phyloP scores from a whole-genome alignment of 176 grass and related monocot species.

The Carex parvula region DNA sequence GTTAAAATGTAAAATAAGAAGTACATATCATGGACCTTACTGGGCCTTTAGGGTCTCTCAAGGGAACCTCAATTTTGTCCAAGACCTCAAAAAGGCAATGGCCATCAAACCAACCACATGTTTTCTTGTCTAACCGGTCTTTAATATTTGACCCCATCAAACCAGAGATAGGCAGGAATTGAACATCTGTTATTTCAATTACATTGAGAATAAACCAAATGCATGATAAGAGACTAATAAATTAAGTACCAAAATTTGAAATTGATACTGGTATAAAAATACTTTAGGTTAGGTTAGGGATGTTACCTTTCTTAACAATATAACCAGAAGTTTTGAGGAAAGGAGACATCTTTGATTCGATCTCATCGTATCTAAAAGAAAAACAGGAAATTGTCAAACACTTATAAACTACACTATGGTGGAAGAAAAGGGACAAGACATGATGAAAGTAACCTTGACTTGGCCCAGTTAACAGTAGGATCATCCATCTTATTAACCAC shows the following conservation, averaged over 20 bases:
- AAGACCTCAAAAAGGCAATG: conserved; percentile 90
- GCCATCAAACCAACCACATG: conserved; percentile 74
- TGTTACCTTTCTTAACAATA: conserved; percentile 82
- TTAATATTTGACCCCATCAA: conserved; percentile 85
- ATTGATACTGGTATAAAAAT: neutral
- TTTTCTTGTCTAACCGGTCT: conserved; percentile 73
- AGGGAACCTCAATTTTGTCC: conserved; percentile 80
- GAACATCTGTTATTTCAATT: conserved; percentile 58
- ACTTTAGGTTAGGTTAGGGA: neutral
- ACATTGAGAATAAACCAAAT: conserved; percentile 23
- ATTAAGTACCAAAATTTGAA: neutral
- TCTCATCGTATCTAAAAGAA: conserved; percentile 75
- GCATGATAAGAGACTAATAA: neutral
- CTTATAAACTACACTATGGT: neutral
- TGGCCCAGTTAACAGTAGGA: conserved; percentile 70
- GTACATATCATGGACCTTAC: conserved; percentile 44
- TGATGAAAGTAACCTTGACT: conserved; percentile 50
- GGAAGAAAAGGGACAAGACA: neutral
- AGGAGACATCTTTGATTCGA: conserved; percentile 78
- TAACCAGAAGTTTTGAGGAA: conserved; percentile 86
- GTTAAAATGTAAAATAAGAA: neutral
- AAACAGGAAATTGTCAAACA: conserved; percentile 14
- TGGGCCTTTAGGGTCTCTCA: conserved; percentile 83
- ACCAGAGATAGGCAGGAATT: conserved; percentile 90
- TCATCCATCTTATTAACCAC: conserved; percentile 95